Evolutionary conservation across 768 basidiomycete species (phyloP), one percentile per base, ranked within the genome.

Genomic region (Hygrocybe punicea): DNA sequence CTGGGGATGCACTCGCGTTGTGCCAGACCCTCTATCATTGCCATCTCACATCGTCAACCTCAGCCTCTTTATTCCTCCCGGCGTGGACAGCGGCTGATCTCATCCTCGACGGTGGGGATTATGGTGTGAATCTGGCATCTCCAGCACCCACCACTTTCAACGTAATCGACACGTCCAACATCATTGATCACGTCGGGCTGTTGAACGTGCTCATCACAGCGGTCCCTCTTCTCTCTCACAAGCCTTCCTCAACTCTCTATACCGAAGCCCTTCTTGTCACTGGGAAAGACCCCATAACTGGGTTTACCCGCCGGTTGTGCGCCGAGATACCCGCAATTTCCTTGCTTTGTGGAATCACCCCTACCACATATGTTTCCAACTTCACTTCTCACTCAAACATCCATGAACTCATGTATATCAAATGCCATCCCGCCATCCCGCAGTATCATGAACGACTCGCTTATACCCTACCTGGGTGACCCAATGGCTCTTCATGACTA

Each of bases 121-220:
- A 73, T 56, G 53, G 47, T 6, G 14, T 55, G 3, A 33, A 42
- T 7, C 2, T 42, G 10, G 17, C 47, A 17, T 42, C 49, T 11
- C 21, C 54, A 2, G 70, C 71, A 4, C 74, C 75, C 6, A 55
- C 64, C 14, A 39, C 37, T 24, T 78, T 77, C 66, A 65, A 76
- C 53, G 66, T 75, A 50, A 72, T 77, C 44, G 75, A 78, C 24
- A 74, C 77, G 2, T 77, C 76, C 7, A 77, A 77, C 58, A 60
- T 78, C 8, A 58, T 58, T 34, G 77, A 77, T 53, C 69, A 73
- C 52, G 53, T 77, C 14, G 77, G 74, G 1, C 57, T 76, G 13
- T 58, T 77, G n/a, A 78, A 77, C 58, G 58, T 76, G 42, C 63
- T 78, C 19, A 60, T 72, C 37, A 53, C 67, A 1, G 53, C 69